A percentile compares a stretch with the other conserved stretches of the same genome.
phyloP scores from a whole-genome alignment of 2,329 filamentous ascomycete species.

The Macroventuria anomochaeta region DNA sequence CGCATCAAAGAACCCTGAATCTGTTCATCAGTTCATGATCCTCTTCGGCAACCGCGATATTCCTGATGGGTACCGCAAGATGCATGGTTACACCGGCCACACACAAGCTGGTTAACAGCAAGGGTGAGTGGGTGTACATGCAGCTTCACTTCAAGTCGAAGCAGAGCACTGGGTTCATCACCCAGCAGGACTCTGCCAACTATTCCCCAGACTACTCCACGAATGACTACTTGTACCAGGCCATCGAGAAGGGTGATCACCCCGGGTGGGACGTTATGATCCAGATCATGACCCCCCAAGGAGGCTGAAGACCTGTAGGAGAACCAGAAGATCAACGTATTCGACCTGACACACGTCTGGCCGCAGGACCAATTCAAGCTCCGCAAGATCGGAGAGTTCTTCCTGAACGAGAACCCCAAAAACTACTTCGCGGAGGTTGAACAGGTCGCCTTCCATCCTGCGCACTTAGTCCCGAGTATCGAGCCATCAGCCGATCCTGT shows the following conservation, averaged over 20 bases:
- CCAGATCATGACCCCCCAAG: conserved; percentile 61
- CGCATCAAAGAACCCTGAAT: conserved; percentile 61
- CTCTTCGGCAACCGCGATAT: conserved; percentile 63
- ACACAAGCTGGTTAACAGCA: conserved; percentile 62
- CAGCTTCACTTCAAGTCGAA: conserved; percentile 62
- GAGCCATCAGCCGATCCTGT: conserved; percentile 75
- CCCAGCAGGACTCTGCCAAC: conserved; percentile 58
- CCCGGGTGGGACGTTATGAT: conserved; percentile 60
- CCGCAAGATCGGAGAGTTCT: conserved; percentile 61
- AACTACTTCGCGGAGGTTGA: conserved; percentile 73
- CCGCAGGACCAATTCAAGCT: conserved; percentile 60
- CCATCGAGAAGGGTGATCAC: conserved; percentile 61
- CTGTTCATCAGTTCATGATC: conserved; percentile 61
- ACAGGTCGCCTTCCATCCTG: conserved; percentile 72
- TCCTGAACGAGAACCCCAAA: conserved; percentile 61
- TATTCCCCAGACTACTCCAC: conserved; percentile 61
- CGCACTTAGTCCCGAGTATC: conserved; percentile 70
- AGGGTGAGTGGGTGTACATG: conserved; percentile 60
- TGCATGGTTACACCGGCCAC: conserved; percentile 62
- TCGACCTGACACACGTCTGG: conserved; percentile 63
- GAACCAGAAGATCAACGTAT: conserved; percentile 62
- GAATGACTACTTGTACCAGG: conserved; percentile 59
- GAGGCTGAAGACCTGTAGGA: conserved; percentile 60
- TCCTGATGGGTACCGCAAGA: conserved; percentile 62
- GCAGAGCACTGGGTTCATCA: conserved; percentile 60